These are phyloP conservation scores for Nitzschia sp. DNA, from an alignment of 108 stramenopile genomes.

Conservation along the genomic window DNA sequence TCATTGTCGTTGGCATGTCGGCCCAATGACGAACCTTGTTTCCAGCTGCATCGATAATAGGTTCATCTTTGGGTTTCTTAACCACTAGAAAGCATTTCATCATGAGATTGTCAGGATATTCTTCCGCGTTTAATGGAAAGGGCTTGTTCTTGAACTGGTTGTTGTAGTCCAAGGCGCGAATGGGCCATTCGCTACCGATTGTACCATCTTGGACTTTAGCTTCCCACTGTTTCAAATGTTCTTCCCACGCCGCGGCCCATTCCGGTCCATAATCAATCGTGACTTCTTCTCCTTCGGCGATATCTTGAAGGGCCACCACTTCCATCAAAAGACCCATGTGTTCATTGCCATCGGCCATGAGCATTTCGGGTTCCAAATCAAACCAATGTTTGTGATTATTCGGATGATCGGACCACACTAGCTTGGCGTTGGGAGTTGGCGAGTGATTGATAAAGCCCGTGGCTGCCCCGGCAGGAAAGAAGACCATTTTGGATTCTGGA, in stretches of 20 bases:
- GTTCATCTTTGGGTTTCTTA: slow-evolving; percentile 32
- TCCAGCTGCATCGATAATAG: slow-evolving; percentile 20
- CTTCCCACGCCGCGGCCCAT: slow-evolving; percentile 79
- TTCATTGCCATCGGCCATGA: slow-evolving; percentile 45
- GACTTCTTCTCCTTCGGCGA: slow-evolving; percentile 66
- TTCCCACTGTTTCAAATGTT: slow-evolving; percentile 43
- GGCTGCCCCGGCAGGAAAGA: slow-evolving; percentile 65
- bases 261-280: slow-evolving; percentile 80
- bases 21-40: slow-evolving; percentile 36
- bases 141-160: slow-evolving; percentile 27
- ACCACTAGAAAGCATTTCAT: slow-evolving; percentile 49
- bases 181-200: slow-evolving; percentile 34
- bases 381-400: slow-evolving; percentile 46
- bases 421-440: slow-evolving; percentile 64
- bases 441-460: slow-evolving; percentile 79
- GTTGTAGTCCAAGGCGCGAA: slow-evolving; percentile 46
- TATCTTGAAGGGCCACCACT: slow-evolving; percentile 72
- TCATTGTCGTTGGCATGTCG: slow-evolving; percentile 18
- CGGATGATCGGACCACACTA: slow-evolving; percentile 77
- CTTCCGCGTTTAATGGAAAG: slow-evolving; percentile 23
- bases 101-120: slow-evolving; percentile 46
- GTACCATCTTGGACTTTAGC: slow-evolving; percentile 43
- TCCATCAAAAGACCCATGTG: slow-evolving; percentile 73
- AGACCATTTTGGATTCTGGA: slow-evolving; percentile 63
- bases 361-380: slow-evolving; percentile 44